Conservation (phyloP, 768 basidiomycete genomes). For the Tricholomella constricta region DNA sequence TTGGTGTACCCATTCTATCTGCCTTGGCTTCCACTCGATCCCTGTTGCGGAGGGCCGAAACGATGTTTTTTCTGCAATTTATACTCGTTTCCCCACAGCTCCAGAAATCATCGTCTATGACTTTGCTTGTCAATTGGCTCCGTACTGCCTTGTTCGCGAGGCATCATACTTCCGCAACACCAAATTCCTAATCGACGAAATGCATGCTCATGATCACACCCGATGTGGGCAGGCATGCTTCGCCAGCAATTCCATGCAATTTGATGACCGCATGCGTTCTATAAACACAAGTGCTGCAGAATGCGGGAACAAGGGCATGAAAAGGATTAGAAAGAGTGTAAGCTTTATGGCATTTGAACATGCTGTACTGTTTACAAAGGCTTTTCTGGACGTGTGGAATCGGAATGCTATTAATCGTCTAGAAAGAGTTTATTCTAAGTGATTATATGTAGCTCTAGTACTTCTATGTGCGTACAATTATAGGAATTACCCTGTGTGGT, state of each 20-base stretch:
- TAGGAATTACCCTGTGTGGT: too few species aligned
- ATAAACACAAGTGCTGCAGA: slow-evolving; percentile 22
- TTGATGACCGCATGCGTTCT: slow-evolving; percentile 9
- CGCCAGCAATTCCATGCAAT: slow-evolving; percentile 1
- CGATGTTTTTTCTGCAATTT: slow-evolving; percentile 40
- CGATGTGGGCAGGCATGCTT: slow-evolving; percentile 14
- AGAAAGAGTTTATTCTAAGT: not conserved
- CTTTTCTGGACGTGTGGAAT: slow-evolving; percentile 10
- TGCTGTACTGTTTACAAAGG: slow-evolving; percentile 13
- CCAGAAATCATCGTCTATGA: slow-evolving; percentile 10
- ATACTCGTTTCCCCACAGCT: slow-evolving; percentile 30
- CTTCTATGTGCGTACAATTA: too few species aligned
- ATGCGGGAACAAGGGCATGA: slow-evolving; percentile 19
- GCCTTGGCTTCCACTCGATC: slow-evolving; percentile 38
- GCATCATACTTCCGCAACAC: slow-evolving; percentile 18
- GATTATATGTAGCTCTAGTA: not conserved
- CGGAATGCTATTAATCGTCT: not conserved
- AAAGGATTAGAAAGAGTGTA: slow-evolving; percentile 13
- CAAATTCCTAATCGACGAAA: slow-evolving; percentile 15
- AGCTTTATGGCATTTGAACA: slow-evolving; percentile 12
- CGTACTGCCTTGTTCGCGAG: slow-evolving; percentile 20
- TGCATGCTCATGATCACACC: slow-evolving; percentile 18
- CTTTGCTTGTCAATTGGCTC: slow-evolving; percentile 11
- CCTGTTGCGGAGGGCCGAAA: slow-evolving; percentile 37
- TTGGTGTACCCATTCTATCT: slow-evolving; percentile 35